Evolutionary conservation across 2,329 filamentous ascomycete species (phyloP).

Genomic region (Clarireedia paspali): DNA sequence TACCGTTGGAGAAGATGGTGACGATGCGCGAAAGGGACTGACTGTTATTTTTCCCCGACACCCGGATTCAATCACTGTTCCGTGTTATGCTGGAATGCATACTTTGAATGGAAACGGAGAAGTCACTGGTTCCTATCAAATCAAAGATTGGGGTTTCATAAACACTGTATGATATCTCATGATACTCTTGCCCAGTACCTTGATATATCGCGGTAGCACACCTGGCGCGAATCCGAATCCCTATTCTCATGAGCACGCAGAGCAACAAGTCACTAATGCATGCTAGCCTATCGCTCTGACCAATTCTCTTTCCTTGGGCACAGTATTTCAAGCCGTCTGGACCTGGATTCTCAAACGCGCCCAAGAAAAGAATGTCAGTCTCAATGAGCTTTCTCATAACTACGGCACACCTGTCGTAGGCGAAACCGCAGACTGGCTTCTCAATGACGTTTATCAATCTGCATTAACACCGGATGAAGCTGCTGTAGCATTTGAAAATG

Average conservation of each 20-base stretch:
- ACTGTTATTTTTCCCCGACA: conserved; percentile 26
- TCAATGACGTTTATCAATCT: conserved; percentile 51
- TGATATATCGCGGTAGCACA: too few species aligned
- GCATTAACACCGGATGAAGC: conserved; percentile 47
- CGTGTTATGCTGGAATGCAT: conserved; percentile 26
- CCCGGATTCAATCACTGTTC: conserved; percentile 22
- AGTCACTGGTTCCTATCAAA: conserved; percentile 24
- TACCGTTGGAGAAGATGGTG: conserved; percentile 21
- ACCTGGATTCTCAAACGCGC: conserved; percentile 18
- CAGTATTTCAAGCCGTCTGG: conserved; percentile 27
- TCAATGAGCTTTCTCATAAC: conserved; percentile 23
- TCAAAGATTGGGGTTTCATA: conserved; percentile 27
- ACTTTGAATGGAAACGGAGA: conserved; percentile 27
- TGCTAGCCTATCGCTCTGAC: conserved; percentile 28
- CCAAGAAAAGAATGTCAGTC: conserved; percentile 9
- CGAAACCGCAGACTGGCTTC: conserved; percentile 56
- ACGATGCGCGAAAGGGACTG: conserved; percentile 23
- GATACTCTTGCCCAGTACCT: too few species aligned
- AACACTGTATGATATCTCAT: conserved; percentile 19
- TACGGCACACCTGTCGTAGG: conserved; percentile 44
- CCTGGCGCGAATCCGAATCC: too few species aligned
- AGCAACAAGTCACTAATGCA: background rate
- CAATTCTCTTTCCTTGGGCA: conserved; percentile 33
- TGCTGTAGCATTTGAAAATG: conserved; percentile 44
- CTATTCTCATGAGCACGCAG: background rate